These are phyloP conservation scores for Epichloe brachyelytri DNA, from an alignment of 2,329 filamentous ascomycete species.

Conservation along the genomic window DNA sequence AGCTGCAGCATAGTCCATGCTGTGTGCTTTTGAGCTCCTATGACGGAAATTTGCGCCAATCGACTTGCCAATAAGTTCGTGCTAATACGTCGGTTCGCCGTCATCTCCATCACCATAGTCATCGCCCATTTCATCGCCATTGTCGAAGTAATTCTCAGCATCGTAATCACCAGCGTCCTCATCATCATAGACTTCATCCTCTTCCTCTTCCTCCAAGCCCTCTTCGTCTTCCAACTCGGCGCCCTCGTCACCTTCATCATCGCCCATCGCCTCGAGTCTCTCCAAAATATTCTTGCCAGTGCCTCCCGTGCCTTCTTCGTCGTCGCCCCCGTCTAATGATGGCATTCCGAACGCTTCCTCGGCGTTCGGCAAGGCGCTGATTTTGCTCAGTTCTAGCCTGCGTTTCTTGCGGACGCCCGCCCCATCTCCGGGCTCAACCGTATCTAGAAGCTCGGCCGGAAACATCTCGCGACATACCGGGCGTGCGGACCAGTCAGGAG, in stretches of 20 bases:
- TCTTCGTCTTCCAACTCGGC: slow-evolving; percentile 39
- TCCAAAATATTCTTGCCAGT: slow-evolving; percentile 28
- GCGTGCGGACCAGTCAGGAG: slow-evolving; percentile 38
- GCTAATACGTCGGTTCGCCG: slow-evolving; percentile 28
- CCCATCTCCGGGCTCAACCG: slow-evolving; percentile 32
- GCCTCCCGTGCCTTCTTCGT: slow-evolving; percentile 16
- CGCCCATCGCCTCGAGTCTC: slow-evolving; percentile 31
- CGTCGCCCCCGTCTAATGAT: slow-evolving; percentile 14
- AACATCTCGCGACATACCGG: slow-evolving; percentile 41
- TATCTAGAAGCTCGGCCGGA: slow-evolving; percentile 41
- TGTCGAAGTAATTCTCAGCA: slow-evolving; percentile 48
- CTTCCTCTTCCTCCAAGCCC: slow-evolving; percentile 30
- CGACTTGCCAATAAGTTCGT: neutral
- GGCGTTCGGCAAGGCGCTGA: slow-evolving; percentile 35
- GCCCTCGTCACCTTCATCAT: slow-evolving; percentile 36
- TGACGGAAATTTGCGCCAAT: neutral
- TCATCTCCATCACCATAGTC: slow-evolving; percentile 40
- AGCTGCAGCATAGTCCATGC: neutral
- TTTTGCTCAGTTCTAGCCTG: slow-evolving; percentile 31
- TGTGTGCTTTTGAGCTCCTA: neutral
- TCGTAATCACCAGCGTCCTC: slow-evolving; percentile 49
- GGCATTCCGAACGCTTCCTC: slow-evolving; percentile 36
- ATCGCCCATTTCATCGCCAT: slow-evolving; percentile 40
- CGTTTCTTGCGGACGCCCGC: slow-evolving; percentile 29
- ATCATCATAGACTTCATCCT: slow-evolving; percentile 41